These are phyloP conservation scores for Xylaria sp. DNA, from an alignment of 2,329 filamentous ascomycete genomes.

Conservation along the genomic window DNA sequence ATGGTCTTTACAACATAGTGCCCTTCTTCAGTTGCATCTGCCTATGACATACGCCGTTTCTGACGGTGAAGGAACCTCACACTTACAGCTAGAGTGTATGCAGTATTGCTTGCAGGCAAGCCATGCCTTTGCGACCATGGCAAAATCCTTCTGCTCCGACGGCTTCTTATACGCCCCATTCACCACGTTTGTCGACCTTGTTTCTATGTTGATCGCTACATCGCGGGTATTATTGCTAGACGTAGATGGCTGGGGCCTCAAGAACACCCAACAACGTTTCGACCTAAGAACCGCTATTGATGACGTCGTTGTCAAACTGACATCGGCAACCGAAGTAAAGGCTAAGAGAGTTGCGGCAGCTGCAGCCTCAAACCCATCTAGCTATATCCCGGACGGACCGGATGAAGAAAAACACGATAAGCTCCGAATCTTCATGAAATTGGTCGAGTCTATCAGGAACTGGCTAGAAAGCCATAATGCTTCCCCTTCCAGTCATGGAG, in stretches of 20 bases:
- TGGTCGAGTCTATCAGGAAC: conserved; percentile 8
- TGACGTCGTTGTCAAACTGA: conserved; percentile 23
- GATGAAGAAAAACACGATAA: conserved; percentile 11
- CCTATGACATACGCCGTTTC: conserved; percentile 44
- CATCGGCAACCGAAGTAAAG: conserved; percentile 16
- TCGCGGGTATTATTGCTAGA: conserved; percentile 40
- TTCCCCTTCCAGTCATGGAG: background rate
- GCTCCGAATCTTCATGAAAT: background rate
- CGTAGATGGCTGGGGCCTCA: conserved; percentile 38
- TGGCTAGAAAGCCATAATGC: conserved; percentile 14
- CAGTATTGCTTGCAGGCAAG: conserved; percentile 45
- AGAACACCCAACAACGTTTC: conserved; percentile 31
- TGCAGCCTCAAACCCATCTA: conserved; percentile 17
- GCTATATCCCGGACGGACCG: conserved; percentile 9
- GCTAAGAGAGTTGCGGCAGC: conserved; percentile 32
- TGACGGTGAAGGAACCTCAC: conserved; percentile 27
- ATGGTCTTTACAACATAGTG: conserved; percentile 21
- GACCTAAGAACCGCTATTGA: conserved; percentile 34
- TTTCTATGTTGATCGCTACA: conserved; percentile 37
- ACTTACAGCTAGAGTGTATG: conserved; percentile 41
- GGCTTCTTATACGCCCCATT: conserved; percentile 36
- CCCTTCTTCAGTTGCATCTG: conserved; percentile 40
- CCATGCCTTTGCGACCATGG: conserved; percentile 41
- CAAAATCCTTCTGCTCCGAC: conserved; percentile 40
- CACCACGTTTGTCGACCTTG: conserved; percentile 34